phyloP scores from a whole-genome alignment of 371 early-diverging fungal genomes.

The Zychaea mexicana region DNA sequence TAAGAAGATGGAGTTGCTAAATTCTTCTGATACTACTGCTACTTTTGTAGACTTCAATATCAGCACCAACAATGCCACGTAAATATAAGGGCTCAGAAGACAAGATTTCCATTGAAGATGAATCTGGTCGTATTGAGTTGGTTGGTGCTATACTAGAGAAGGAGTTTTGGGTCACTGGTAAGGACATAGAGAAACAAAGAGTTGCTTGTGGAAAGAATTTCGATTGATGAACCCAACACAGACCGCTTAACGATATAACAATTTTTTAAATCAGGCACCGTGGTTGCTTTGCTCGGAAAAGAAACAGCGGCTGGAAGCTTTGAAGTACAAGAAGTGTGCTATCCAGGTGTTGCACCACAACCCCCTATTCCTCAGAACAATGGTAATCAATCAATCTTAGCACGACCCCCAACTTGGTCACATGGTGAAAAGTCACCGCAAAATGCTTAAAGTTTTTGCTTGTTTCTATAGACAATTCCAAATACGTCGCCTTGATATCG shows the following conservation, averaged over 20 bases:
- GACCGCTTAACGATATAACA: too few species aligned
- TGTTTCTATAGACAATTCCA: conserved; percentile 13
- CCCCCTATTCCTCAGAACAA: not conserved
- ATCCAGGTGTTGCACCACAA: conserved; percentile 69
- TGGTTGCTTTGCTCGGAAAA: conserved; percentile 78
- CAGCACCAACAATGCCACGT: conserved; percentile 59
- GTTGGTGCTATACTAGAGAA: conserved; percentile 55
- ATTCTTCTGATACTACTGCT: too few species aligned
- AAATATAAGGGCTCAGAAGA: conserved; percentile 71
- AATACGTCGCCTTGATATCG: conserved; percentile 81
- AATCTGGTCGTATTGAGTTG: conserved; percentile 83
- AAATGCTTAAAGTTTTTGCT: too few species aligned
- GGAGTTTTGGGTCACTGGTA: conserved; percentile 68
- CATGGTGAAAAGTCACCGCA: too few species aligned
- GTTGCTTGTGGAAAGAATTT: not conserved
- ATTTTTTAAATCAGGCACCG: conserved; percentile 52
- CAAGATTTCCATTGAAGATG: conserved; percentile 83
- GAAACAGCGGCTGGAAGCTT: conserved; percentile 75
- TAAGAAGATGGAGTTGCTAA: too few species aligned
- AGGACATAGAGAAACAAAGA: not conserved
- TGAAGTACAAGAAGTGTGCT: conserved; percentile 83
- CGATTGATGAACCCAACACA: not conserved
- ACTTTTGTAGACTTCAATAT: not conserved
- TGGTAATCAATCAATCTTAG: conserved; percentile 3
- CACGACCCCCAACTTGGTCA: too few species aligned